A percentile compares a stretch with the other conserved stretches of the same genome.
Conservation (phyloP, 2,329 filamentous ascomycete genomes). For the Pochonia chlamydosporia region DNA sequence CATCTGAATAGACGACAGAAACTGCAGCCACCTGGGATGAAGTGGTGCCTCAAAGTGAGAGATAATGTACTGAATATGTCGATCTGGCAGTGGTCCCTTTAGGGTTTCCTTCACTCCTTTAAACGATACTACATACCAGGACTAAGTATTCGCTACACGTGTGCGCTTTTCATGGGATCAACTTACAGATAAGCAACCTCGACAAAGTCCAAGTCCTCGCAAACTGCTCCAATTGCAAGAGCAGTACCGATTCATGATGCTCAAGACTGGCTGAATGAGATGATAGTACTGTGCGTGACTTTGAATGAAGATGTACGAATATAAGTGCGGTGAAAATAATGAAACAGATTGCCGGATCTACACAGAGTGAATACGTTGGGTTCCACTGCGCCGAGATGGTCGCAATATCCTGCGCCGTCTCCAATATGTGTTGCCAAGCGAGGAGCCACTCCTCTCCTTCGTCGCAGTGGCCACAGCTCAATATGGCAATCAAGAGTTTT, state of each 20-base stretch:
- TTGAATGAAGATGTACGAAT: constrained; percentile 10
- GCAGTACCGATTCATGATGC: constrained; percentile 8
- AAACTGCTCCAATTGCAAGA: constrained; percentile 11
- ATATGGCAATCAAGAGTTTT: constrained; percentile 9
- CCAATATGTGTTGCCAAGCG: constrained; percentile 12
- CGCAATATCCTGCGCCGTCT: constrained; percentile 11
- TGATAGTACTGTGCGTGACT: constrained; percentile 1
- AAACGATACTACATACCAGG: constrained; percentile 8
- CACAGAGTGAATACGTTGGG: constrained; percentile 2
- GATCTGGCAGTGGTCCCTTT: constrained; percentile 3
- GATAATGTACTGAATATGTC: constrained; percentile 9
- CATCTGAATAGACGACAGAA: constrained; percentile 12
- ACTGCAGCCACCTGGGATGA: constrained; percentile 13
- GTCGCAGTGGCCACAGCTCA: not conserved
- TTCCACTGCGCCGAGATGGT: constrained; percentile 8
- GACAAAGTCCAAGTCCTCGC: constrained; percentile 11
- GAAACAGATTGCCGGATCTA: constrained; percentile 10
- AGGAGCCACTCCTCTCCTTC: constrained; percentile 9
- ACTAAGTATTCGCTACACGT: not conserved
- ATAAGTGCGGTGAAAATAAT: constrained; percentile 10
- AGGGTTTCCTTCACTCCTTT: constrained; percentile 8
- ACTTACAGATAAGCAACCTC: constrained; percentile 12
- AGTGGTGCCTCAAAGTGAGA: constrained; percentile 12
- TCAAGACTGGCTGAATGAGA: not conserved
- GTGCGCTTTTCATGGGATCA: too few species aligned